Percentiles rank a stretch among this genome's conserved stretches.
Evolutionary conservation across 345 rosid species (phyloP).

Genomic region (Syzygium aromaticum): DNA sequence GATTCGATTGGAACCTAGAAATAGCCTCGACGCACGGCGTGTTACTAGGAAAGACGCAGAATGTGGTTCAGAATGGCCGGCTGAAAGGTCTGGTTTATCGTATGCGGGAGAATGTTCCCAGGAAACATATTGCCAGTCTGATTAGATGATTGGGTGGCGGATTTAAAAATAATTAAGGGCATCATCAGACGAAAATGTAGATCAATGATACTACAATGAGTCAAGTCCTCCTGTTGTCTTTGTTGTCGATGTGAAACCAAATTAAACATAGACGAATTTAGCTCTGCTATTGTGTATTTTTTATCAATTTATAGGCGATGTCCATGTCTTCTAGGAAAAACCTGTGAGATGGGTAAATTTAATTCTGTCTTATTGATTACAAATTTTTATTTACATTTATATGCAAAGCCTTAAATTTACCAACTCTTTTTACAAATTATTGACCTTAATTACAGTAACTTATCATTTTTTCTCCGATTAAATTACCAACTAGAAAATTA

Average conservation of each 20-base stretch:
- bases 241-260: neutral
- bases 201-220: neutral
- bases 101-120: neutral
- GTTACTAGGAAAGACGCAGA: neutral
- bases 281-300: neutral
- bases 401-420: too few relatives aligned
- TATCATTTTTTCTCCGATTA: neutral
- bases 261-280: neutral
- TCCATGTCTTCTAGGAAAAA: too few relatives aligned
- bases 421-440: too few relatives aligned
- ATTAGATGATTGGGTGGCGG: neutral
- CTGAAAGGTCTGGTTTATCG: neutral
- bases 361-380: too few relatives aligned
- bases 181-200: neutral
- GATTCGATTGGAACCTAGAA: neutral
- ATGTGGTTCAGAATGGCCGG: neutral
- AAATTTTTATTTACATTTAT: too few relatives aligned
- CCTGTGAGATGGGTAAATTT: too few relatives aligned
- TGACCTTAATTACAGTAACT: neutral
- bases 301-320: neutral
- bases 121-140: neutral
- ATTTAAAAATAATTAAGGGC: neutral
- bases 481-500: neutral
- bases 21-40: neutral
- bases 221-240: neutral